phyloP scores from a whole-genome alignment of 306 rosid species.

The Cucumis hystrix region DNA sequence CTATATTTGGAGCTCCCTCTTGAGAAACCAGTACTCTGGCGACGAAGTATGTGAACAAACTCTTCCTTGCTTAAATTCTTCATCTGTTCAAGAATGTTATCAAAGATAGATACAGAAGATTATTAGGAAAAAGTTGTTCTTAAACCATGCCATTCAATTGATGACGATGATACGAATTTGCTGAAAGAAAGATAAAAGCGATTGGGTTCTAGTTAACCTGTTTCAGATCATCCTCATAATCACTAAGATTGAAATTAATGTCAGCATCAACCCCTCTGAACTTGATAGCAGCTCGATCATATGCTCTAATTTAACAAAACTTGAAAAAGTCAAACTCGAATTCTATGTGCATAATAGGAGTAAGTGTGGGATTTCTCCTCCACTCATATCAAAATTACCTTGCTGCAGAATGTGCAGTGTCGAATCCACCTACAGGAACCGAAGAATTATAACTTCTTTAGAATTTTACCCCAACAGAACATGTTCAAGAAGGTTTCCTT shows the following conservation, averaged over 20 bases:
- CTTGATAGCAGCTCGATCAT: constrained; percentile 96
- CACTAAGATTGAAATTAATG: constrained; percentile 78
- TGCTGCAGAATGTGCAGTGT: constrained; percentile 97
- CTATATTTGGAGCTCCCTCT: constrained; percentile 93
- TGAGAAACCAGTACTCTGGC: constrained; percentile 95
- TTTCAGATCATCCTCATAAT: constrained; percentile 86
- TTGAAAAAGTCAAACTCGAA: neutral
- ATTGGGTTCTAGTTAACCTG: constrained; percentile 39
- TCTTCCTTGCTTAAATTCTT: constrained; percentile 83
- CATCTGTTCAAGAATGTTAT: constrained; percentile 34
- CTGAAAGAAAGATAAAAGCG: neutral
- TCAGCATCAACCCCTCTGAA: constrained; percentile 98
- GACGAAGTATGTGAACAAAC: constrained; percentile 88
- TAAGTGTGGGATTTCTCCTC: neutral
- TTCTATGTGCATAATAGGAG: neutral
- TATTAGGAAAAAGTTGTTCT: neutral
- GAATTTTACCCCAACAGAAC: constrained; percentile 10
- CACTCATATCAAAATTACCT: constrained; percentile 32
- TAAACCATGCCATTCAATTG: neutral
- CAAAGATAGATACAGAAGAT: neutral
- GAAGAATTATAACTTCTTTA: constrained; percentile 14
- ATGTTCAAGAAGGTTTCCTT: neutral
- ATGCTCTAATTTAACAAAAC: constrained; percentile 50
- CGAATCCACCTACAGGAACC: constrained; percentile 76
- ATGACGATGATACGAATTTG: neutral